Base-by-base conservation (phyloP, 2,329 filamentous ascomycete species). In the Calonectria hawksworthii region DNA sequence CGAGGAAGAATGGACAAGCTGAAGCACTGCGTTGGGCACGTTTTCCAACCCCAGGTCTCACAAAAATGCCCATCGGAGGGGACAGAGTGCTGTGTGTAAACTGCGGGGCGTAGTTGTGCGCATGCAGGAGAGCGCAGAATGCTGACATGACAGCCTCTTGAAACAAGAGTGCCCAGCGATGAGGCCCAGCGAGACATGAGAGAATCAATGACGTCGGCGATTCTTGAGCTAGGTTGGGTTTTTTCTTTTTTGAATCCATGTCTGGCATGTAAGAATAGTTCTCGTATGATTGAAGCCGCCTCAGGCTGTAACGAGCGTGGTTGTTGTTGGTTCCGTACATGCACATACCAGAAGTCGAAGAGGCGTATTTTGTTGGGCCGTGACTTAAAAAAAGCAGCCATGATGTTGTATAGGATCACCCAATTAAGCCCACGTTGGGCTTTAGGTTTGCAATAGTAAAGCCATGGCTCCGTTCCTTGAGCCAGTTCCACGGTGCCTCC, bases 141-240 rank as follows among this genome's bases (percentile, higher is more conserved):
- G 50, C 44, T 64, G 36, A 54, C 68, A n/a, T 70, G n/a, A n/a
- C n/a, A n/a, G n/a, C n/a, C 32, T 71, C 44, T 56, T 56, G 34
- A 52, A 36, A 63, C 56, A 63, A 21, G 56, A 38, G 26, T 26
- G 56, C 8, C 26, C 34, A 10, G 23, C 36, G 16, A 41, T 21
- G 36, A 41, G 54, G 34, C 4, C 32, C 54, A 21, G 30, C 54
- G 34, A 61, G 56, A 61, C 56, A 41, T 4, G 4, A 23, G 11
- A 28, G 16, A 26, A 28, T 61, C 56, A 63, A 28, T 63, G 56
- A 63, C 56, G 56, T 63, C 34, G 34, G n/a, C 13, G 8, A 41
- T 30, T 41, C 56, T 41, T 61, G 26, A 30, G 28, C 23, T 26
- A 36, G 11, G n/a, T 38, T 28, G 9, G 23, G n/a, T n/a, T n/a